Conservation (phyloP, 202 grass and related monocot species). For the Setaria italica region DNA sequence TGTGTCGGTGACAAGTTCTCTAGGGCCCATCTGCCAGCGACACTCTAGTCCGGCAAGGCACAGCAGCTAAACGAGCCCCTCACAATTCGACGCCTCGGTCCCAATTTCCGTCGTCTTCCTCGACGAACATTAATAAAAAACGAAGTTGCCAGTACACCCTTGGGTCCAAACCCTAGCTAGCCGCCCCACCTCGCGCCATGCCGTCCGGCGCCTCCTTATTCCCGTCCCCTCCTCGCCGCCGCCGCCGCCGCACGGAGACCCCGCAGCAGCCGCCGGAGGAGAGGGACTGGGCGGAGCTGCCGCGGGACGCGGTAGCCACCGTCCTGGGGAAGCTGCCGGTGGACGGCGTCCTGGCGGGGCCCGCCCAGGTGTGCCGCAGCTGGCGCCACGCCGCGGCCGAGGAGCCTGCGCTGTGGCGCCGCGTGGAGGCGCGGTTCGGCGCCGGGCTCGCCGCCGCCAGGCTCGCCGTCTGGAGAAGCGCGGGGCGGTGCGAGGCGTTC, state of each 20-base stretch:
- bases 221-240: not conserved
- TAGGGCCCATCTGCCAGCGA: too few species aligned
- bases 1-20: too few species aligned
- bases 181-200: not conserved
- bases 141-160: not conserved
- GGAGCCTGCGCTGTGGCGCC: not conserved
- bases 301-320: not conserved
- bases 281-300: slow-evolving; percentile 18
- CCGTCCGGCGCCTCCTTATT: not conserved
- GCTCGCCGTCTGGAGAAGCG: slow-evolving; percentile 18
- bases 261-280: not conserved
- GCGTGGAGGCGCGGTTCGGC: not conserved
- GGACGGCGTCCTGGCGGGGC: not conserved
- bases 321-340: not conserved
- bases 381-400: not conserved
- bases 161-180: not conserved
- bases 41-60: too few species aligned
- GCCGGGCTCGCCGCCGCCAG: not conserved
- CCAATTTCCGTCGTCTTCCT: not conserved
- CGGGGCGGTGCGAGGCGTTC: not conserved
- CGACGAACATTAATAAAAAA: not conserved
- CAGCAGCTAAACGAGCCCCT: too few species aligned
- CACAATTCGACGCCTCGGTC: too few species aligned
- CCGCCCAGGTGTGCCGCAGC: not conserved
- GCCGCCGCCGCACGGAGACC: not conserved